Conservation (phyloP, 1,284 basidiomycete species). For the Hemileia vastatrix region DNA sequence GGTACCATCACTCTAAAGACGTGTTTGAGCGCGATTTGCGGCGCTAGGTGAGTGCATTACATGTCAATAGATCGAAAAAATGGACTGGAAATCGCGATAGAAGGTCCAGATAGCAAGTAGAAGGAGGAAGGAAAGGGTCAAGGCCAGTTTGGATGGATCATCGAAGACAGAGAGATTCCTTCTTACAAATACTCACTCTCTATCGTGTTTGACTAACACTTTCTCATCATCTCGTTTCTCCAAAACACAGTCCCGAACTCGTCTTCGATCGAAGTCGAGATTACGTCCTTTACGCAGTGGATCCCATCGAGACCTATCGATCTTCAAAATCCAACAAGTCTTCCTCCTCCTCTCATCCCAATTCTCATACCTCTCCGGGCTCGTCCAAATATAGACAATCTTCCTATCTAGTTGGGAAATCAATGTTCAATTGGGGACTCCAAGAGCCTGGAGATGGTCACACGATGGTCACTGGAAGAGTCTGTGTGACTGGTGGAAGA, state of each 20-base stretch:
- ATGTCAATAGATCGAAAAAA: no score
- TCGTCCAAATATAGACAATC: conserved; percentile 13
- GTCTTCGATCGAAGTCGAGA: conserved; percentile 35
- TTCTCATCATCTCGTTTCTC: not conserved
- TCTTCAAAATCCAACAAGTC: conserved; percentile 6
- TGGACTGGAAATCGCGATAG: no score
- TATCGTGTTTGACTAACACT: not conserved
- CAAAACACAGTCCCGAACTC: conserved; percentile 35
- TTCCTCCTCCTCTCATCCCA: not conserved
- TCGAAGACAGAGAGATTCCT: not conserved
- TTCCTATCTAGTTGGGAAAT: conserved; percentile 38
- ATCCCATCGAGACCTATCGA: conserved; percentile 37
- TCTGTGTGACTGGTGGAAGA: conserved; percentile 30
- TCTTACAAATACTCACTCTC: not conserved
- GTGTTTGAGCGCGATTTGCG: no score
- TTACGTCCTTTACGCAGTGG: conserved; percentile 43
- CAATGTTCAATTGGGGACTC: conserved; percentile 37
- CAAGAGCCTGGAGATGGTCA: conserved; percentile 40
- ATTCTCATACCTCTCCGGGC: not conserved
- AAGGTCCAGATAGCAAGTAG: no score
- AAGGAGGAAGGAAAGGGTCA: not conserved
- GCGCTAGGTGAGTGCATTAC: no score
- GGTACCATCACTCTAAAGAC: no score
- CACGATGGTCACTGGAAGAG: conserved; percentile 35
- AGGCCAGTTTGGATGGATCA: not conserved